Percentiles rank a stretch among this genome's conserved stretches.
Evolutionary conservation across 2,329 filamentous ascomycete genomes (phyloP).

Genomic region (Colletotrichum sp.): DNA sequence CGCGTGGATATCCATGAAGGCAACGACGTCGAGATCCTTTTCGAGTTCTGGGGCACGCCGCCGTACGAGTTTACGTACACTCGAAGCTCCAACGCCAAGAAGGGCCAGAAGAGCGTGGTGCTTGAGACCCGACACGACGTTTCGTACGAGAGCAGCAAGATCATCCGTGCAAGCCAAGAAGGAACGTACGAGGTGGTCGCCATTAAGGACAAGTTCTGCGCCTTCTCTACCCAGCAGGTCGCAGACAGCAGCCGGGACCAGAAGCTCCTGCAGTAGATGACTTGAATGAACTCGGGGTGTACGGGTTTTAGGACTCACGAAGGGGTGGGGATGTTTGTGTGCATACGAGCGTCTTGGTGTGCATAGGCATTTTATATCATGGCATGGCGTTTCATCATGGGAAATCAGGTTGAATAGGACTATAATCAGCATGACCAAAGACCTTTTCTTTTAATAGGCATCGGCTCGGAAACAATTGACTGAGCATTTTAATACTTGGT

Average conservation of each 20-base stretch:
- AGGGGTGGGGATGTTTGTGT: not conserved
- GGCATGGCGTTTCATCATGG: slow-evolving; percentile 34
- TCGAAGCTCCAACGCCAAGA: slow-evolving; percentile 82
- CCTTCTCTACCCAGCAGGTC: slow-evolving; percentile 77
- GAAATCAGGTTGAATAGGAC: slow-evolving; percentile 17
- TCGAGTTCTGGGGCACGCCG: slow-evolving; percentile 94
- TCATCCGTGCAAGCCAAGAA: slow-evolving; percentile 86
- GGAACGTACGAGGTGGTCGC: slow-evolving; percentile 97
- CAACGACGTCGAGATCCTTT: slow-evolving; percentile 89
- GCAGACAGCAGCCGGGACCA: slow-evolving; percentile 50
- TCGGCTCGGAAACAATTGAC: not conserved
- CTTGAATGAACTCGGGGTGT: not conserved
- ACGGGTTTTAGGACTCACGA: not conserved
- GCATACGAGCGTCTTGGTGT: slow-evolving; percentile 14
- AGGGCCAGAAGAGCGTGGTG: slow-evolving; percentile 78
- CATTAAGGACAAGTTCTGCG: slow-evolving; percentile 92
- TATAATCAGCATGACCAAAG: slow-evolving; percentile 11
- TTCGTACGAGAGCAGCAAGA: slow-evolving; percentile 81
- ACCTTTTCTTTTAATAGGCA: slow-evolving; percentile 2
- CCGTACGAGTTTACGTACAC: slow-evolving; percentile 99
- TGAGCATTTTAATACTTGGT: not conserved
- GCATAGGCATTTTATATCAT: slow-evolving; percentile 43
- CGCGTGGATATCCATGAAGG: slow-evolving; percentile 96
- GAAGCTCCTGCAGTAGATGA: slow-evolving; percentile 31
- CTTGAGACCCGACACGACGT: slow-evolving; percentile 91